Evolutionary conservation across 2,329 filamentous ascomycete species (phyloP).

Genomic region (Lasiodiplodia gonubiensis): DNA sequence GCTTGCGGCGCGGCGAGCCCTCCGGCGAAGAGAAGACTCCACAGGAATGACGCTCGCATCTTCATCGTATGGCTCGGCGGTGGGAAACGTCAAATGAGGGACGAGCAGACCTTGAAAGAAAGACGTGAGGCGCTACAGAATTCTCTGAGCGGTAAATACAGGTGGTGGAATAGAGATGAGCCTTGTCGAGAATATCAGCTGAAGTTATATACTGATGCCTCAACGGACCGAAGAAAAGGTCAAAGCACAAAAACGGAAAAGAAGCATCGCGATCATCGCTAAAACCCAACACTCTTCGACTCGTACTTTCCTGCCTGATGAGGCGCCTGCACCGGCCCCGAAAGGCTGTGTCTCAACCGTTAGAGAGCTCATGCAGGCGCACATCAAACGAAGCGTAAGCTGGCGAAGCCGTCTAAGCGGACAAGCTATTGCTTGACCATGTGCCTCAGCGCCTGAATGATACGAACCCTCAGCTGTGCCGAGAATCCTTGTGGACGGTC

Average conservation of each 20-base stretch:
- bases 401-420: slow-evolving; percentile 13
- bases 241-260: neutral
- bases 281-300: neutral
- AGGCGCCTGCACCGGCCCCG: neutral
- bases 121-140: neutral
- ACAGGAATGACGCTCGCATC: neutral
- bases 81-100: neutral
- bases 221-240: neutral
- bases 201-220: slow-evolving; percentile 5
- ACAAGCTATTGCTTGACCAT: slow-evolving; percentile 4
- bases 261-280: neutral
- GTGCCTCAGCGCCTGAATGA: neutral
- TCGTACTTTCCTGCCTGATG: slow-evolving; percentile 11
- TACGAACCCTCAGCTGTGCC: neutral
- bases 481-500: slow-evolving; percentile 1
- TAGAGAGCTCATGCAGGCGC: neutral
- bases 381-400: neutral
- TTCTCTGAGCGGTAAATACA: neutral
- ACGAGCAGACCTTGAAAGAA: neutral
- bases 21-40: neutral
- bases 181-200: neutral
- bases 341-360: neutral
- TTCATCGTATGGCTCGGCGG: neutral
- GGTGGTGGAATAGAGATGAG: neutral
- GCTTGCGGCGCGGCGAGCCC: slow-evolving; percentile 10